A percentile compares a stretch with the other conserved stretches of the same genome.
These are phyloP conservation scores for Xylaria sp. DNA, from an alignment of 2,329 filamentous ascomycete genomes.

Conservation along the genomic window DNA sequence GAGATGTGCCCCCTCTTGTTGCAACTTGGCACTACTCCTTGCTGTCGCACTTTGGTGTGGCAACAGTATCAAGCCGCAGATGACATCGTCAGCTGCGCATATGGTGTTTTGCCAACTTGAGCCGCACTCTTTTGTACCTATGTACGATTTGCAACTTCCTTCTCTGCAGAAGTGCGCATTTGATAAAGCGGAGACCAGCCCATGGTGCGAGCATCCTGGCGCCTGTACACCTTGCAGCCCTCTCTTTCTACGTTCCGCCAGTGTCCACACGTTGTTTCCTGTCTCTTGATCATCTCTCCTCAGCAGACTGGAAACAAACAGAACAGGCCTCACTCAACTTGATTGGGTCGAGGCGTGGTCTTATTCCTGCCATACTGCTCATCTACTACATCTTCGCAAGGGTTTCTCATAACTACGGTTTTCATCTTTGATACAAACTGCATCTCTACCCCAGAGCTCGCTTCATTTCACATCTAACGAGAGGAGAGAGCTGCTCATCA, in stretches of 20 bases:
- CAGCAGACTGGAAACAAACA: neutral
- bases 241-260: neutral
- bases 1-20: constrained; percentile 1
- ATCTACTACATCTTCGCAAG: neutral
- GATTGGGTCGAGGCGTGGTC: neutral
- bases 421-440: neutral
- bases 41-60: constrained; percentile 10
- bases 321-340: neutral
- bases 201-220: neutral
- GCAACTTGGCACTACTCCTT: constrained; percentile 9
- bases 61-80: constrained; percentile 21
- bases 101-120: neutral
- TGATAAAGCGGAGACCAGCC: neutral
- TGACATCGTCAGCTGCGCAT: constrained; percentile 21
- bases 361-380: neutral
- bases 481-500: neutral
- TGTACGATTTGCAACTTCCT: constrained; percentile 23
- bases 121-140: constrained; percentile 20
- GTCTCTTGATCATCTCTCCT: neutral
- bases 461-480: neutral
- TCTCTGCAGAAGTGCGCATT: neutral
- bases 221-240: neutral
- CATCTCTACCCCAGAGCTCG: neutral
- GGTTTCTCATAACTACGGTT: neutral
- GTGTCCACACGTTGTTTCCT: neutral